These are phyloP conservation scores for Aspergillus calidoustus DNA, from an alignment of 2,329 filamentous ascomycete species.

Conservation along the genomic window DNA sequence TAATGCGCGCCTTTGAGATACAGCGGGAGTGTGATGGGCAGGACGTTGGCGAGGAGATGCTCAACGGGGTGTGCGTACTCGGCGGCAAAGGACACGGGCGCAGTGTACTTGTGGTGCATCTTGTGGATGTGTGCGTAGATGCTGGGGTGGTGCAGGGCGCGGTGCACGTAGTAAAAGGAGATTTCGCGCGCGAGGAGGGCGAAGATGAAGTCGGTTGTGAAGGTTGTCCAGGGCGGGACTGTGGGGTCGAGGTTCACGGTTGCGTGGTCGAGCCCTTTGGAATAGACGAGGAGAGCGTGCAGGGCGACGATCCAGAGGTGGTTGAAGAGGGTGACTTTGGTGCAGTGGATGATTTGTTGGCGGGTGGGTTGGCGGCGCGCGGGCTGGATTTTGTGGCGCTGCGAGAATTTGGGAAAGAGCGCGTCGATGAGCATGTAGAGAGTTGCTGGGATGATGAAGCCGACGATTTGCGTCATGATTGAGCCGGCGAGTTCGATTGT, in stretches of 20 bases:
- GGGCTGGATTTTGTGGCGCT: conserved; percentile 60
- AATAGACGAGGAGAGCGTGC: conserved; percentile 31
- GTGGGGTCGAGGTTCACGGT: conserved; percentile 20
- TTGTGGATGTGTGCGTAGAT: conserved; percentile 61
- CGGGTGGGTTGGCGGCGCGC: conserved; percentile 55
- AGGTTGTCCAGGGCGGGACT: neutral
- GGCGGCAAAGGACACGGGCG: conserved; percentile 59
- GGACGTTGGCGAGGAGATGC: conserved; percentile 58
- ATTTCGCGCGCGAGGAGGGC: conserved; percentile 53
- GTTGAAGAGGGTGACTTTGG: conserved; percentile 53
- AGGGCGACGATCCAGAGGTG: conserved; percentile 49
- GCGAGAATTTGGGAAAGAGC: conserved; percentile 54
- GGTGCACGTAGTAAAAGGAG: conserved; percentile 62
- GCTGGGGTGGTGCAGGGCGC: conserved; percentile 55
- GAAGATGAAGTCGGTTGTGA: conserved; percentile 49
- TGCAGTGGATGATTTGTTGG: conserved; percentile 52
- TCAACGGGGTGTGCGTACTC: conserved; percentile 64
- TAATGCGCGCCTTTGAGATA: conserved; percentile 54
- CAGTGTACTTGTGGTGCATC: conserved; percentile 60
- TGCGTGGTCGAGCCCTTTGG: conserved; percentile 14
- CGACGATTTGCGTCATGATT: conserved; percentile 28
- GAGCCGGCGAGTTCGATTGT: conserved; percentile 35
- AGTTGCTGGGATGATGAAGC: conserved; percentile 35
- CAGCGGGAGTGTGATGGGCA: conserved; percentile 58
- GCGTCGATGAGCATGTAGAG: conserved; percentile 51